Percentiles rank a stretch among this genome's conserved stretches.
phyloP scores from a whole-genome alignment of 176 grass and related monocot genomes.

The Eleusine coracana region DNA sequence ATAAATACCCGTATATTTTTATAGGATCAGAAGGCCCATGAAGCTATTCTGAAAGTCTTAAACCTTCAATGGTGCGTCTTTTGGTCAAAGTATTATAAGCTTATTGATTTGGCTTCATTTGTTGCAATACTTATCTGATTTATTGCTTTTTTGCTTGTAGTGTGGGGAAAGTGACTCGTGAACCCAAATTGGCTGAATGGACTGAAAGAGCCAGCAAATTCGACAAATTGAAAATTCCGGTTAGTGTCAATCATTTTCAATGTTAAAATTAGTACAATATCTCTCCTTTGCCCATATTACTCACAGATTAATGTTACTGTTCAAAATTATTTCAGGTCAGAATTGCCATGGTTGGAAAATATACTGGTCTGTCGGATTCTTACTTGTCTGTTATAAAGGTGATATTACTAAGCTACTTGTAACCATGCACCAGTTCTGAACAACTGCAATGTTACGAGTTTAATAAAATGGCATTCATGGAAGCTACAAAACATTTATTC shows the following conservation, averaged over 20 bases:
- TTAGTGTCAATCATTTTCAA: slow-evolving; percentile 26
- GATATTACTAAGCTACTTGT: neutral
- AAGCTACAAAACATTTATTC: neutral
- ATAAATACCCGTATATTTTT: neutral
- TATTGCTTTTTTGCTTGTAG: slow-evolving; percentile 35
- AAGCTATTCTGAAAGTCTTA: slow-evolving; percentile 78
- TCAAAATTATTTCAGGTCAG: slow-evolving; percentile 57
- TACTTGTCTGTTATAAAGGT: slow-evolving; percentile 91
- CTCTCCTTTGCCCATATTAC: neutral
- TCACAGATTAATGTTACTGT: slow-evolving; percentile 17
- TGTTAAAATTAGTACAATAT: neutral
- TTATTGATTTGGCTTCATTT: slow-evolving; percentile 18
- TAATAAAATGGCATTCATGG: neutral
- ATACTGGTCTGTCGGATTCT: slow-evolving; percentile 71
- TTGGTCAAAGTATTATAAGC: slow-evolving; percentile 20
- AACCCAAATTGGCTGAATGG: slow-evolving; percentile 77
- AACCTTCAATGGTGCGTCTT: slow-evolving; percentile 64
- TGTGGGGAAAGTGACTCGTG: slow-evolving; percentile 41
- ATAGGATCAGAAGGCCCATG: slow-evolving; percentile 90
- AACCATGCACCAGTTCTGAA: neutral
- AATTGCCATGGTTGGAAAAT: slow-evolving; percentile 89
- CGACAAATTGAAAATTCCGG: slow-evolving; percentile 64
- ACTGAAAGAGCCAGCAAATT: slow-evolving; percentile 70
- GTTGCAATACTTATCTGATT: neutral
- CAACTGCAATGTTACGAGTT: neutral